These are phyloP conservation scores for Fraxinus xanthoxyloides DNA, from an alignment of 305 asterid species.

Conservation along the genomic window DNA sequence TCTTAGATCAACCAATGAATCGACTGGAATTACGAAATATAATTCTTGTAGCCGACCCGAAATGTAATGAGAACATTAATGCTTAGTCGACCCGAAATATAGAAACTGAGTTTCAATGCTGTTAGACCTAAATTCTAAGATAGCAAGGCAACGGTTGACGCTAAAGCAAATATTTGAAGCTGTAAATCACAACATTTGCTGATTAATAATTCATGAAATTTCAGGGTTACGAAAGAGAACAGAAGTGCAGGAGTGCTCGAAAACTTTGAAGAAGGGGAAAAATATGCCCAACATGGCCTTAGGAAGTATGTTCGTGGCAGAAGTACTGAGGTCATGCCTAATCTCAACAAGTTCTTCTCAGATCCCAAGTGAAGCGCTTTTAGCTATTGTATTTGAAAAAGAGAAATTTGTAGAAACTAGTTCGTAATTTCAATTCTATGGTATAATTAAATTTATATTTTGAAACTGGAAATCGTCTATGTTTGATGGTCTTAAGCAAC, in stretches of 20 bases:
- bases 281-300: slow-evolving; percentile 31
- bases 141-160: background rate
- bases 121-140: background rate
- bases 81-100: too few relatives aligned
- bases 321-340: slow-evolving; percentile 41
- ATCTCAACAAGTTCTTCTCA: slow-evolving; percentile 34
- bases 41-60: background rate
- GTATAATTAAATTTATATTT: background rate
- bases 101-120: background rate
- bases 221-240: slow-evolving; percentile 37
- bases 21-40: background rate
- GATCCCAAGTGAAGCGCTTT: slow-evolving; percentile 27
- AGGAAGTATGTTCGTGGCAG: slow-evolving; percentile 41
- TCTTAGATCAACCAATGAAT: background rate
- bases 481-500: background rate
- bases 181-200: background rate
- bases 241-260: slow-evolving; percentile 46
- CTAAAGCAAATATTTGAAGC: background rate
- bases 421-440: background rate
- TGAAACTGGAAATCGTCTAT: background rate
- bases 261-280: slow-evolving; percentile 42
- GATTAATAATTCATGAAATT: background rate
- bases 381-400: background rate
- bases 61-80: background rate
- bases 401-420: background rate